Percentiles rank a stretch among this genome's conserved stretches.
These are phyloP conservation scores for Cladosporium sp. DNA, from an alignment of 2,329 filamentous ascomycete species.

Conservation along the genomic window DNA sequence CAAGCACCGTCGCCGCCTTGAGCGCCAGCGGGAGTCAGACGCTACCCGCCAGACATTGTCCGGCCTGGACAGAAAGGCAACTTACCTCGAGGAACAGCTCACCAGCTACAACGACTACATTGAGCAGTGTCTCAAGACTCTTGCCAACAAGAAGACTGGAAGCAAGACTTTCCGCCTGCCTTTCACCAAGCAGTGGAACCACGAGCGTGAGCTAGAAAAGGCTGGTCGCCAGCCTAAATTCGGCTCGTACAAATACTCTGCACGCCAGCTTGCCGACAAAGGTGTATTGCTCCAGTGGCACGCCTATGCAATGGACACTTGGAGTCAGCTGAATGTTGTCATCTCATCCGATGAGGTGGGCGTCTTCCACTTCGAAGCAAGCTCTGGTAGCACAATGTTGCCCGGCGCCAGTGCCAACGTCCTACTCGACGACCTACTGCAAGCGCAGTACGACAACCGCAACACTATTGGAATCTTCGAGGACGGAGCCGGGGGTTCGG, in stretches of 20 bases:
- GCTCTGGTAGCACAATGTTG: slow-evolving; percentile 88
- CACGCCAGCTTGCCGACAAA: slow-evolving; percentile 82
- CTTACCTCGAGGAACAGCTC: slow-evolving; percentile 88
- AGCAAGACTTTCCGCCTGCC: slow-evolving; percentile 73
- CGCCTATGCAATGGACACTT: slow-evolving; percentile 76
- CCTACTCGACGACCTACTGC: slow-evolving; percentile 85
- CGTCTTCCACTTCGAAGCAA: slow-evolving; percentile 88
- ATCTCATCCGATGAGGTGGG: slow-evolving; percentile 93
- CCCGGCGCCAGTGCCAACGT: slow-evolving; percentile 86
- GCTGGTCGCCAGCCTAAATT: slow-evolving; percentile 94
- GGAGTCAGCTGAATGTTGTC: slow-evolving; percentile 89
- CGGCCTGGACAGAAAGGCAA: slow-evolving; percentile 79
- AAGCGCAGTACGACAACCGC: slow-evolving; percentile 95
- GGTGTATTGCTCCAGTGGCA: slow-evolving; percentile 91
- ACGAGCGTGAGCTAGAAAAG: slow-evolving; percentile 90
- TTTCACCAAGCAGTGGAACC: slow-evolving; percentile 98
- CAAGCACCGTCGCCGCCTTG: slow-evolving; percentile 88
- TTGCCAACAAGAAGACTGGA: slow-evolving; percentile 90
- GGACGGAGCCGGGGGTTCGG: slow-evolving; percentile 26
- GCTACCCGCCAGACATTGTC: slow-evolving; percentile 70
- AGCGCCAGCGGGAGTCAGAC: slow-evolving; percentile 87
- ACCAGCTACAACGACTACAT: slow-evolving; percentile 99
- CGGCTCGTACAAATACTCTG: slow-evolving; percentile 95
- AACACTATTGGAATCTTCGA: slow-evolving; percentile 93
- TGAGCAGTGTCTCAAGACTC: slow-evolving; percentile 93